These are phyloP conservation scores for Hevea brasiliensis DNA, from an alignment of 345 rosid genomes.

Conservation along the genomic window DNA sequence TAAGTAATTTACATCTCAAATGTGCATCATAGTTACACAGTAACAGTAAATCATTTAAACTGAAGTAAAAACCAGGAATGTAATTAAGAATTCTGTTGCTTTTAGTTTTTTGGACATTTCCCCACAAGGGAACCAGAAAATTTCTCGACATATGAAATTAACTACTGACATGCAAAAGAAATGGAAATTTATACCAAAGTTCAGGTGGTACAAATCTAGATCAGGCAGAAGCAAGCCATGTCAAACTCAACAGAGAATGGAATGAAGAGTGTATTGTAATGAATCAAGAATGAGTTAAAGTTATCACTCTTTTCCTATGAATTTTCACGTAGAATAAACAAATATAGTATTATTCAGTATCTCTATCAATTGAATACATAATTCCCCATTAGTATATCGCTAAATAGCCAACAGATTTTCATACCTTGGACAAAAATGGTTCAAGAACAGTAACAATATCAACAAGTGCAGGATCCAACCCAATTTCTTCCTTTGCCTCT, in stretches of 20 bases:
- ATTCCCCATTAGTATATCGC: not conserved
- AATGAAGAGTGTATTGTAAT: not conserved
- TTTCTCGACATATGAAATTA: not conserved
- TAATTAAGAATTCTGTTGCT: no score
- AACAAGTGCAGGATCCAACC: conserved; percentile 67
- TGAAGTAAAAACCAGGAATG: no score
- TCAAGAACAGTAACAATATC: conserved; percentile 66
- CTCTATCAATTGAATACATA: not conserved
- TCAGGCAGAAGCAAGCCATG: not conserved
- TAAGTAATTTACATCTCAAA: not conserved
- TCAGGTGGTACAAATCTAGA: not conserved
- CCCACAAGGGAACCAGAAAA: not conserved
- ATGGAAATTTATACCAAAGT: not conserved
- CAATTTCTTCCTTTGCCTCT: conserved; percentile 74
- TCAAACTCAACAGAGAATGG: not conserved
- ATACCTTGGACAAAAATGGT: conserved; percentile 92
- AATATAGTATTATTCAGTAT: not conserved
- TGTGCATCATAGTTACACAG: not conserved
- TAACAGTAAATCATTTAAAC: no score
- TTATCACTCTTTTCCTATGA: not conserved
- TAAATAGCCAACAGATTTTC: conserved; percentile 3
- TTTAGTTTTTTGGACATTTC: not conserved
- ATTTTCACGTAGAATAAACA: not conserved
- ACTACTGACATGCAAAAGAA: not conserved
- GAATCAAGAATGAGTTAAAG: not conserved